Conservation (phyloP, 345 rosid species). For the Eucalyptus melliodora region DNA sequence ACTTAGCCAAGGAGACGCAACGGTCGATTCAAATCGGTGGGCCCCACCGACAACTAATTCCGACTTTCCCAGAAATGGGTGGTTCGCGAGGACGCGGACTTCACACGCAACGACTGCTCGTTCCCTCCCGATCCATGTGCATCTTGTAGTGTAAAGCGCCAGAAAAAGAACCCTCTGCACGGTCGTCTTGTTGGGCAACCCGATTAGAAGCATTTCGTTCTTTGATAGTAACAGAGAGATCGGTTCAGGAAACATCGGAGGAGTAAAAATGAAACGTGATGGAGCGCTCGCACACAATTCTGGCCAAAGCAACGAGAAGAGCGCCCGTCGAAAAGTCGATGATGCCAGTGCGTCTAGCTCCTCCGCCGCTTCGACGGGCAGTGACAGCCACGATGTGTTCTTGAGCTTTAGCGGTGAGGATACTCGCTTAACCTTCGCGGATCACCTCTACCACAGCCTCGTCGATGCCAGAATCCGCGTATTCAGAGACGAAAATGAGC, state of each 20-base stretch:
- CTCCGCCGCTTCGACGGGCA: too few species aligned
- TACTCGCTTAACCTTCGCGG: accelerated
- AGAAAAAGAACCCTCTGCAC: neutral
- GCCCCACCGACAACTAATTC: neutral
- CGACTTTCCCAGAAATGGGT: neutral
- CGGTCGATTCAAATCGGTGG: too few species aligned
- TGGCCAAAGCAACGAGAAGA: neutral
- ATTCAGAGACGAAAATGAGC: too few species aligned
- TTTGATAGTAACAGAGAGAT: accelerated
- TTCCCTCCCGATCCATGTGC: too few species aligned
- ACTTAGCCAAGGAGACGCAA: too few species aligned
- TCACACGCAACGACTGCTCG: neutral
- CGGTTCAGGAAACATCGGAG: accelerated
- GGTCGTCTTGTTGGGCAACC: too few species aligned
- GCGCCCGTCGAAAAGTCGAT: accelerated
- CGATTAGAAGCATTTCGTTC: neutral
- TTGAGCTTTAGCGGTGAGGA: accelerated
- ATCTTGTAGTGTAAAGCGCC: too few species aligned
- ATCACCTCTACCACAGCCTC: too few species aligned
- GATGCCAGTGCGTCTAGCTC: neutral
- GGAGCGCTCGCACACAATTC: accelerated
- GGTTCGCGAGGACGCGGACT: neutral
- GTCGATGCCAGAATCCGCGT: accelerated
- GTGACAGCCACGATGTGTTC: too few species aligned
- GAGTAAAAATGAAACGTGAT: neutral